Evolutionary conservation across 2,329 filamentous ascomycete genomes (phyloP).

Genomic region (Talaromyces sp.): DNA sequence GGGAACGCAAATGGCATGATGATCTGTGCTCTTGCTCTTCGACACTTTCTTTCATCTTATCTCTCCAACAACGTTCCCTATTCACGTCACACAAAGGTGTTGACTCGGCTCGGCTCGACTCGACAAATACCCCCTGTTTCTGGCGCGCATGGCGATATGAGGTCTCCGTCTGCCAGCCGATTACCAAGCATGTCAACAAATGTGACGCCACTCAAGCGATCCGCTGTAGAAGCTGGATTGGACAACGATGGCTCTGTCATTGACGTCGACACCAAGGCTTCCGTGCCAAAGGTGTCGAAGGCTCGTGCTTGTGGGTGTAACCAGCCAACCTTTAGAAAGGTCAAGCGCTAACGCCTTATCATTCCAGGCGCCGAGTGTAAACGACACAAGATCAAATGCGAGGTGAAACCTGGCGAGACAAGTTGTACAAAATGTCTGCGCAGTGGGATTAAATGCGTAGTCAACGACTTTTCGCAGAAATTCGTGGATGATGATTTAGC

Average conservation of each 20-base stretch:
- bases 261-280: slow-evolving; percentile 23
- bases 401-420: slow-evolving; percentile 48
- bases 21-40: slow-evolving; percentile 1
- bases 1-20: not conserved
- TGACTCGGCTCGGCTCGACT: not conserved
- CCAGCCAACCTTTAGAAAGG: not conserved
- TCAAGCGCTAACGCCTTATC: not conserved
- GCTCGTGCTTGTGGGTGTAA: slow-evolving; percentile 41
- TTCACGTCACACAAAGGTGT: not conserved
- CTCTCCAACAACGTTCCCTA: not conserved
- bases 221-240: slow-evolving; percentile 37
- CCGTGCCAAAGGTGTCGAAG: slow-evolving; percentile 41
- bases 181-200: slow-evolving; percentile 18
- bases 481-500: slow-evolving; percentile 55
- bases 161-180: slow-evolving; percentile 19
- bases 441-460: slow-evolving; percentile 52
- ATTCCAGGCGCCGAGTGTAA: slow-evolving; percentile 51
- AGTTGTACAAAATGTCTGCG: slow-evolving; percentile 53
- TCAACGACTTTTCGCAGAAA: slow-evolving; percentile 58
- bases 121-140: not conserved
- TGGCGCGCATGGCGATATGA: slow-evolving; percentile 4
- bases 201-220: slow-evolving; percentile 36
- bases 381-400: slow-evolving; percentile 57
- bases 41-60: not conserved
- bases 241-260: slow-evolving; percentile 31